These are phyloP conservation scores for Monascus purpureus DNA, from an alignment of 495 filamentous ascomycete species.

Conservation along the genomic window DNA sequence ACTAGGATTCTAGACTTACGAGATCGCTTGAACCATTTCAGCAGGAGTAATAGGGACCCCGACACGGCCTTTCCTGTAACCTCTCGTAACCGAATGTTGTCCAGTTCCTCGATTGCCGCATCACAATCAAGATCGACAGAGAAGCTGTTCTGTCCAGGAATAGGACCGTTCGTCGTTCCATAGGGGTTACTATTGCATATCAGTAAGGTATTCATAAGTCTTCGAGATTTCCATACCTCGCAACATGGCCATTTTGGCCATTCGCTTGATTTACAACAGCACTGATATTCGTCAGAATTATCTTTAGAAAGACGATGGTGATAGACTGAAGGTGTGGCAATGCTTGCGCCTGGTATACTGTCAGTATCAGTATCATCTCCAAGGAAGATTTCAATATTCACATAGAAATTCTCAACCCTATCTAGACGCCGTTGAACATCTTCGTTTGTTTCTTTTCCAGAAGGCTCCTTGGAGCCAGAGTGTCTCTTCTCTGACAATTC, in stretches of 20 bases:
- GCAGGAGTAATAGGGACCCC: constrained; percentile 63
- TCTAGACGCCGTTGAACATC: constrained; percentile 52
- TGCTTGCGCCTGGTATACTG: constrained; percentile 42
- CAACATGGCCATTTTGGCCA: constrained; percentile 26
- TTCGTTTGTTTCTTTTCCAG: constrained; percentile 42
- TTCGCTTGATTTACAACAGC: constrained; percentile 39
- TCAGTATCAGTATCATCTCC: constrained; percentile 8
- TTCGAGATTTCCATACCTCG: constrained; percentile 15
- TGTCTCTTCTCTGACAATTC: constrained; percentile 14
- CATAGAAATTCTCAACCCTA: constrained; percentile 72
- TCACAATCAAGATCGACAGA: constrained; percentile 21
- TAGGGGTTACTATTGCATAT: constrained; percentile 16
- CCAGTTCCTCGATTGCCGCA: constrained; percentile 53
- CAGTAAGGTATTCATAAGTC: neutral
- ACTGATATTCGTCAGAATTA: constrained; percentile 71
- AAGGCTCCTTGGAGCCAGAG: constrained; percentile 12
- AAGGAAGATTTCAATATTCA: constrained; percentile 28
- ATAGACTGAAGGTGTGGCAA: constrained; percentile 82
- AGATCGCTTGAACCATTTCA: constrained; percentile 95
- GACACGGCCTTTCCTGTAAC: constrained; percentile 85
- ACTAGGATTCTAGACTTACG: constrained; percentile 43
- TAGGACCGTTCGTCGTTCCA: constrained; percentile 16
- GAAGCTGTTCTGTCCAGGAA: constrained; percentile 12
- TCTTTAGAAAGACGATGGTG: constrained; percentile 85
- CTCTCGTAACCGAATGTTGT: constrained; percentile 66